A percentile compares a stretch with the other conserved stretches of the same genome.
Conservation (phyloP, 2,329 filamentous ascomycete species). For the Talaromyces piceae region DNA sequence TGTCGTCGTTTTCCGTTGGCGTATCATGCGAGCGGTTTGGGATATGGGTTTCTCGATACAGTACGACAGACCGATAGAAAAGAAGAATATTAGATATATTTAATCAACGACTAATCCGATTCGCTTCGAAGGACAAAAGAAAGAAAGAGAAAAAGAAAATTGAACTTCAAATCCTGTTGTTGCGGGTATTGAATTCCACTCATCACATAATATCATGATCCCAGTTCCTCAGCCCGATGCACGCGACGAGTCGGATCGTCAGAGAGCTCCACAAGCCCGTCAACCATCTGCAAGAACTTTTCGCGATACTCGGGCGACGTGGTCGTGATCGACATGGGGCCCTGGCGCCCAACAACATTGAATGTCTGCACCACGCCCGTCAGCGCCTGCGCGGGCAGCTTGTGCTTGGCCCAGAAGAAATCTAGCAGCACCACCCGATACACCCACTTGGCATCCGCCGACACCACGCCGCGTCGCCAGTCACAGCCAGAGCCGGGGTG, state of each 20-base stretch:
- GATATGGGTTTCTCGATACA: background rate
- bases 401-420: slow-evolving; percentile 74
- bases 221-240: slow-evolving; percentile 8
- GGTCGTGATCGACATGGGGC: slow-evolving; percentile 69
- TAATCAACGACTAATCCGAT: background rate
- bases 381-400: slow-evolving; percentile 57
- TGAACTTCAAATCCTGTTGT: too few species aligned
- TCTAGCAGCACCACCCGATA: slow-evolving; percentile 63
- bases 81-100: background rate
- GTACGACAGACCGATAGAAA: too few species aligned
- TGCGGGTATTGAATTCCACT: too few species aligned
- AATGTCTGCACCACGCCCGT: slow-evolving; percentile 58
- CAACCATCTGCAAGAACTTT: slow-evolving; percentile 48
- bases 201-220: background rate
- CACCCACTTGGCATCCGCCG: slow-evolving; percentile 56
- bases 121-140: background rate
- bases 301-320: slow-evolving; percentile 59
- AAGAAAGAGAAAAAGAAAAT: background rate
- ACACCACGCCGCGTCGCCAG: slow-evolving; percentile 58
- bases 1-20: too few species aligned
- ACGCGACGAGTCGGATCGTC: too few species aligned
- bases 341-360: slow-evolving; percentile 56
- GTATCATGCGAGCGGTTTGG: background rate
- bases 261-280: slow-evolving; percentile 35
- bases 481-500: slow-evolving; percentile 27